Evolutionary conservation across 2,329 filamentous ascomycete species (phyloP).

Genomic region (Diaporthe ampelina): DNA sequence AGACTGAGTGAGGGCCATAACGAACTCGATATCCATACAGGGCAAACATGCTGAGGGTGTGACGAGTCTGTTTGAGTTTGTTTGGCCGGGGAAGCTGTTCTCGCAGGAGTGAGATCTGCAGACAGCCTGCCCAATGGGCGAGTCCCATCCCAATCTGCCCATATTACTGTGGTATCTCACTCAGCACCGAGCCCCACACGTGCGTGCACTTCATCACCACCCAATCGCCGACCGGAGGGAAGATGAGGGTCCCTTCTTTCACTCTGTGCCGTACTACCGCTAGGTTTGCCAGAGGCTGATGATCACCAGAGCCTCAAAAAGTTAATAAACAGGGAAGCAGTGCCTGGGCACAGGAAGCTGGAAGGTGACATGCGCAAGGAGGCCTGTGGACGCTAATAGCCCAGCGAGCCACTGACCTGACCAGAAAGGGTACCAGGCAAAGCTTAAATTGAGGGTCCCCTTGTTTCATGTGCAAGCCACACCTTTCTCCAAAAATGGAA

Average conservation of each 20-base stretch:
- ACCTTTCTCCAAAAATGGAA: conserved; percentile 30
- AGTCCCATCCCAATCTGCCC: conserved; percentile 25
- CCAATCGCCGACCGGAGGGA: no score
- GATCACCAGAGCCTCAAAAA: conserved; percentile 24
- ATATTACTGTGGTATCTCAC: background rate
- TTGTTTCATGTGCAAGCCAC: conserved; percentile 32
- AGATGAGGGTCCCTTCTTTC: background rate
- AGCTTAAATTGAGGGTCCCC: conserved; percentile 34
- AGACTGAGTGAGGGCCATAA: no score
- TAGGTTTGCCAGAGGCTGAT: background rate
- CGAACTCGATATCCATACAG: no score
- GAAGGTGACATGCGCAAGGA: no score
- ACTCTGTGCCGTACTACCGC: background rate
- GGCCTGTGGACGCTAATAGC: background rate
- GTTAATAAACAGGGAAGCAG: background rate
- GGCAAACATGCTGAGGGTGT: no score
- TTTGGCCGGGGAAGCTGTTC: background rate
- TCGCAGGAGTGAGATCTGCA: conserved; percentile 14
- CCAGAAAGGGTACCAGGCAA: conserved; percentile 10
- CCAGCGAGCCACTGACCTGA: background rate
- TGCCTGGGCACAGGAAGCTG: no score
- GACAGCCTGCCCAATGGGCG: background rate
- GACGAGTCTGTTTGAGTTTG: no score
- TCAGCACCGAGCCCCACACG: conserved; percentile 6
- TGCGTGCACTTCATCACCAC: background rate